phyloP scores from a whole-genome alignment of 2,329 filamentous ascomycete genomes.

The Calonectria fujianensis region DNA sequence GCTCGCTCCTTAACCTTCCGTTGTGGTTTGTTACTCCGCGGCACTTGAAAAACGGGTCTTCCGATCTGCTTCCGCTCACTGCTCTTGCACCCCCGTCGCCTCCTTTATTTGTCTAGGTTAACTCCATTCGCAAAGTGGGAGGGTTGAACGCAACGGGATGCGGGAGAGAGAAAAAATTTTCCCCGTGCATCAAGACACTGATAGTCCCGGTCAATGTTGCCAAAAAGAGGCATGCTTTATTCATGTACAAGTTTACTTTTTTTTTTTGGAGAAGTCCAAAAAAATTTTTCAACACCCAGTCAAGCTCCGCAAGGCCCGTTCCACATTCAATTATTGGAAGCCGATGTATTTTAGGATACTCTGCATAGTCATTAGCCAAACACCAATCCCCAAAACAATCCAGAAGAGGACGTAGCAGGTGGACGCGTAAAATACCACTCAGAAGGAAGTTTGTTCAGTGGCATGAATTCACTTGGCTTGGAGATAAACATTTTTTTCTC shows the following conservation, averaged over 20 bases:
- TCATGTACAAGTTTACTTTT: neutral
- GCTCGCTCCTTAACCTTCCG: conserved; percentile 3
- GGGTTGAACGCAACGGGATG: conserved; percentile 13
- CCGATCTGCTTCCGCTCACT: conserved; percentile 6
- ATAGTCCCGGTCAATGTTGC: conserved; percentile 18
- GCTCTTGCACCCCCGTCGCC: neutral
- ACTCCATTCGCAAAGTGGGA: conserved; percentile 15
- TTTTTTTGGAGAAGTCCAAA: neutral
- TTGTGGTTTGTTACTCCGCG: conserved; percentile 27
- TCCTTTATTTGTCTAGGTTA: conserved; percentile 5
- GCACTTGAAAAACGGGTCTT: conserved; percentile 21
- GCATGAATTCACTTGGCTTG: neutral
- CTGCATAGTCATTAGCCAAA: neutral
- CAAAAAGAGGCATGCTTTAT: conserved; percentile 16
- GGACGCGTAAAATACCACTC: neutral
- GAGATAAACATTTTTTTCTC: neutral
- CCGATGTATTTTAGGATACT: neutral
- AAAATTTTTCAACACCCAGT: neutral
- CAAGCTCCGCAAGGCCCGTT: neutral
- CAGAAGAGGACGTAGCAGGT: neutral
- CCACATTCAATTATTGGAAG: neutral
- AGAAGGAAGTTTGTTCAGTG: neutral
- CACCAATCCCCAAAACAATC: neutral
- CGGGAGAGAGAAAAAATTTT: conserved; percentile 21
- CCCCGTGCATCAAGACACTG: conserved; percentile 26